These are phyloP conservation scores for Magnusiomyces tetraspermus DNA, from an alignment of 1,139 yeast genomes.

Conservation along the genomic window DNA sequence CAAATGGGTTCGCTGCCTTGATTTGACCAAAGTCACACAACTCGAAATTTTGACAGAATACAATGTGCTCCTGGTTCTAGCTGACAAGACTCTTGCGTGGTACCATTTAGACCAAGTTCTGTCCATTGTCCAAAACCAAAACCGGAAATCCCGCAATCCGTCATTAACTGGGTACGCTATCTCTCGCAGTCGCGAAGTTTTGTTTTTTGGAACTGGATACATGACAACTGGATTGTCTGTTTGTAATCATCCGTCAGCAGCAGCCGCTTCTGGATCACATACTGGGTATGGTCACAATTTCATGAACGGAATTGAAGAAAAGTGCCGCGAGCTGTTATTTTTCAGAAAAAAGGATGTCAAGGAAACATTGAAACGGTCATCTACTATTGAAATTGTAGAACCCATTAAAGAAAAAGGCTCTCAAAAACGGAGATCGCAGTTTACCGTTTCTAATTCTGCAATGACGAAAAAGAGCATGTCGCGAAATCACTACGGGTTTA, in stretches of 20 bases:
- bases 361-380: conserved; percentile 17
- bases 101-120: conserved; percentile 43
- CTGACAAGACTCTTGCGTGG: conserved; percentile 51
- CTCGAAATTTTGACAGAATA: conserved; percentile 51
- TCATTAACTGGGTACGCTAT: conserved; percentile 12
- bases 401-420: conserved; percentile 42
- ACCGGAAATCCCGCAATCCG: conserved; percentile 9
- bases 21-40: conserved; percentile 47
- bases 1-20: conserved; percentile 54
- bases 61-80: conserved; percentile 50
- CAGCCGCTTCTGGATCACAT: background rate
- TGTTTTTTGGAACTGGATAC: conserved; percentile 12
- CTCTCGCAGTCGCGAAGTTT: conserved; percentile 12
- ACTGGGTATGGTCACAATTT: background rate
- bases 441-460: conserved; percentile 7
- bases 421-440: conserved; percentile 27
- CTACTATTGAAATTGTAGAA: conserved; percentile 32
- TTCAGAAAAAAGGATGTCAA: conserved; percentile 29
- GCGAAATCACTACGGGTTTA: background rate
- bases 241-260: background rate
- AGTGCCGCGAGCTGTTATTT: conserved; percentile 43
- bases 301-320: background rate
- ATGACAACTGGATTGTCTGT: conserved; percentile 8
- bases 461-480: background rate
- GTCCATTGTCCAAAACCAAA: conserved; percentile 9